Base-by-base conservation (phyloP, 2,329 filamentous ascomycete genomes). In the Paecilomyces formosus region DNA sequence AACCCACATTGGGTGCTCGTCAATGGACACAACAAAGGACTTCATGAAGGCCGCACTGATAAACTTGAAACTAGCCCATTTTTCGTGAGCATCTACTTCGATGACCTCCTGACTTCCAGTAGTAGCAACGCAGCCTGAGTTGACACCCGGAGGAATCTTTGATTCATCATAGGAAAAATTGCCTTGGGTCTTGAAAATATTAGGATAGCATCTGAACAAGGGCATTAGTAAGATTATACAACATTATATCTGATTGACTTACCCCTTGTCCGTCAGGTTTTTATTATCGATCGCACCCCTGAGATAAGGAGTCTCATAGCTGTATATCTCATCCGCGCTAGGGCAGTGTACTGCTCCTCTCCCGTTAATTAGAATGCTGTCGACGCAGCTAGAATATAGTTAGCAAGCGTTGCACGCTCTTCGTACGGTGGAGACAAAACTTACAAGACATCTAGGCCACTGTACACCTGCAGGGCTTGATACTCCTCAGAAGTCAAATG, bases 281-380 rank as follows among this genome's bases (percentile, higher is more conserved):
- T 57, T 39, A 22, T 67, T 64, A 18, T 60, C 61, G 31, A 70
- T 62, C 2, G 64, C 61, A n/a, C 57, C 57, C 50, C 58, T 62
- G 15, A 69, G 58, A 21, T 64, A 63, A 1, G 59, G 31, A n/a
- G 63, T 62, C n/a, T 66, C 61, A 31, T 69, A 56, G 15, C 55
- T 62, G n/a, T 63, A 63, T 4, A 85, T 74, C 45, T 81, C 72
- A 3, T 75, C 74, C 5, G 72, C 70, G 0, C 76, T 67, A 49
- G 81, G 74, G 65, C 85, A 87, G 54, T 79, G 71, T 0, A 84
- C 79, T 1, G 76, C 74, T 2, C 84, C 84, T 62, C 83, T 81
- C 22, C 85, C 85, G 58, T 87, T 87, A 57, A 87, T 72, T 2
- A 87, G 71, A 22, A 87, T 73, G 0, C 82, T 80, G 62, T 86